A percentile compares a stretch with the other conserved stretches of the same genome.
These are phyloP conservation scores for Aureobasidium mangrovei DNA, from an alignment of 2,329 filamentous ascomycete genomes.

Conservation along the genomic window DNA sequence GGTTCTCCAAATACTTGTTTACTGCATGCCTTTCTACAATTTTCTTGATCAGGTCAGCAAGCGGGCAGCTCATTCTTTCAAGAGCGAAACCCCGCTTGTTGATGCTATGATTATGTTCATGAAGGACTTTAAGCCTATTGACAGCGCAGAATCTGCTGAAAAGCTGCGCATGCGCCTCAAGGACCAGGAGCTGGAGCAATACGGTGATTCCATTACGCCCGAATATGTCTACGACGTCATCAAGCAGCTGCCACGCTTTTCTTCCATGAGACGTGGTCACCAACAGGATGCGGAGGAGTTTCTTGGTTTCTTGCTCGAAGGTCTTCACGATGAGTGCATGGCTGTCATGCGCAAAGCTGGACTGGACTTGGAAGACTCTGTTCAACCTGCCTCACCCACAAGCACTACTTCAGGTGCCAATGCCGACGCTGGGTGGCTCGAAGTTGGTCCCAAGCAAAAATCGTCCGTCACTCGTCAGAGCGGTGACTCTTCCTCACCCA, in stretches of 20 bases:
- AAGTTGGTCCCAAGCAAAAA: constrained; percentile 89
- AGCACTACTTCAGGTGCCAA: constrained; percentile 34
- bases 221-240: constrained; percentile 96
- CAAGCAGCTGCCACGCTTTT: constrained; percentile 74
- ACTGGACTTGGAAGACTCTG: constrained; percentile 21
- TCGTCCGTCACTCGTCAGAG: constrained; percentile 78
- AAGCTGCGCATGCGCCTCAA: constrained; percentile 67
- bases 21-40: constrained; percentile 87
- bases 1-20: constrained; percentile 92
- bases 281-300: constrained; percentile 99
- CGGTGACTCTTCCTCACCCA: constrained; percentile 48
- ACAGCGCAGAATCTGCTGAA: constrained; percentile 65
- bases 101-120: constrained; percentile 98
- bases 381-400: constrained; percentile 32
- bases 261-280: constrained; percentile 87
- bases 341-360: constrained; percentile 53
- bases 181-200: constrained; percentile 75
- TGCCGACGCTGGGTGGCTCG: constrained; percentile 67
- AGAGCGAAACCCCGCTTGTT: constrained; percentile 85
- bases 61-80: constrained; percentile 81
- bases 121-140: constrained; percentile 80
- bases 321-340: constrained; percentile 85
- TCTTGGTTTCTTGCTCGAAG: constrained; percentile 82
- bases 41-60: constrained; percentile 83
- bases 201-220: constrained; percentile 83